Percentiles rank a stretch among this genome's conserved stretches.
Conservation (phyloP, 2,329 filamentous ascomycete species). For the Aspergillus luchuensis region DNA sequence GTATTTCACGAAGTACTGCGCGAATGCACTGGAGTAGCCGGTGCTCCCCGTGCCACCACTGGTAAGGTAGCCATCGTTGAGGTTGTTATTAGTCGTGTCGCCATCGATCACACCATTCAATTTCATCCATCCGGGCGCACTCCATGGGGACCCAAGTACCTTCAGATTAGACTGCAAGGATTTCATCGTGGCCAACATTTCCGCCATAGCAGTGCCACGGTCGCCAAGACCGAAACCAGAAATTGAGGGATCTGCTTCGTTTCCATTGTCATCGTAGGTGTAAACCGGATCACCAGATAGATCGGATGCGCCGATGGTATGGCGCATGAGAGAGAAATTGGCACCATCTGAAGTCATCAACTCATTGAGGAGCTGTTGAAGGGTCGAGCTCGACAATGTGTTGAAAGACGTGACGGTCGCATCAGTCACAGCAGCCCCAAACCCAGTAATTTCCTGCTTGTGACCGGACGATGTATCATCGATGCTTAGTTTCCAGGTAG, state of each 20-base stretch:
- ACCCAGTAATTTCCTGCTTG: conserved; percentile 36
- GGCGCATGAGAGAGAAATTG: conserved; percentile 43
- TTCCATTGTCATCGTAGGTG: conserved; percentile 43
- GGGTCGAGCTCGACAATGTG: conserved; percentile 28
- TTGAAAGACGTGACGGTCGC: conserved; percentile 41
- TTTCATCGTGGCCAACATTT: conserved; percentile 41
- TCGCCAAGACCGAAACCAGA: conserved; percentile 35
- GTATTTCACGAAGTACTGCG: conserved; percentile 42
- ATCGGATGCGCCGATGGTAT: conserved; percentile 44
- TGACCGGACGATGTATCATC: conserved; percentile 30
- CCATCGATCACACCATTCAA: conserved; percentile 37
- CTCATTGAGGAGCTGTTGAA: conserved; percentile 36
- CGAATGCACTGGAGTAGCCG: conserved; percentile 35
- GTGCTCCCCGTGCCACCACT: conserved; percentile 31
- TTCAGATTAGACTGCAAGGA: conserved; percentile 37
- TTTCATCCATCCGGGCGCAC: conserved; percentile 46
- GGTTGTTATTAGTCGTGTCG: conserved; percentile 34
- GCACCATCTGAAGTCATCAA: conserved; percentile 39
- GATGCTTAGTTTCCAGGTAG: conserved; percentile 30
- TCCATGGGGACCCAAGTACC: conserved; percentile 42
- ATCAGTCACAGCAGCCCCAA: conserved; percentile 44
- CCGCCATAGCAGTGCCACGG: conserved; percentile 41
- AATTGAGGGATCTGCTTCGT: conserved; percentile 34
- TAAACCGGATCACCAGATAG: conserved; percentile 37
- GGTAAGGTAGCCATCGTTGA: conserved; percentile 32